These are phyloP conservation scores for Xylaria flabelliformis DNA, from an alignment of 495 filamentous ascomycete species.

Conservation along the genomic window DNA sequence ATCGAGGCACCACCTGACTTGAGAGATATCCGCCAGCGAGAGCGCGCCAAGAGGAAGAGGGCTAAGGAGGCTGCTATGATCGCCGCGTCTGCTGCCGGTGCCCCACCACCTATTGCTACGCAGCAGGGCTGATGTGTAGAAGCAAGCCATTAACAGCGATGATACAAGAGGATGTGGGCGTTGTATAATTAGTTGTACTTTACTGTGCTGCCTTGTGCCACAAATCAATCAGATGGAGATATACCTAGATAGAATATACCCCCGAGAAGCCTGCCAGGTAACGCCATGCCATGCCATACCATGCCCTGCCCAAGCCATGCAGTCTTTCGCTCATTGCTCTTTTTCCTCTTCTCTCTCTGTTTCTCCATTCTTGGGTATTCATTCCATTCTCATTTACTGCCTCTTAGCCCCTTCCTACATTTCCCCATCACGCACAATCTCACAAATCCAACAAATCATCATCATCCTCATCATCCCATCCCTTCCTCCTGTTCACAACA, in stretches of 20 bases:
- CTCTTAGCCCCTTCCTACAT: not conserved
- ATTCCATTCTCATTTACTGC: not conserved
- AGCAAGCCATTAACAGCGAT: too few relatives aligned
- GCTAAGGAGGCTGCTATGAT: conserved; percentile 56
- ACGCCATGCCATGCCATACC: conserved; percentile 40
- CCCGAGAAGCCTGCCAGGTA: conserved; percentile 15
- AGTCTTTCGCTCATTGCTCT: not conserved
- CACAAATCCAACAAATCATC: conserved; percentile 76
- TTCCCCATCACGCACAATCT: not conserved
- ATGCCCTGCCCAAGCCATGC: conserved; percentile 27
- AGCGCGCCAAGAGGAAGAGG: conserved; percentile 70
- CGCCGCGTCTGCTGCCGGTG: conserved; percentile 13
- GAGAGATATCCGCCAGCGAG: conserved; percentile 74
- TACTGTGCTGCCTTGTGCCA: conserved; percentile 13
- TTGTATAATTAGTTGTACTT: conserved; percentile 21
- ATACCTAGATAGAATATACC: conserved; percentile 16
- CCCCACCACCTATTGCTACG: not conserved
- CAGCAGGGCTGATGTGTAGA: conserved; percentile 12
- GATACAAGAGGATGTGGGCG: not conserved
- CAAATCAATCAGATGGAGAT: conserved; percentile 15
- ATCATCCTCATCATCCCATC: conserved; percentile 87
- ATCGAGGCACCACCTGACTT: conserved; percentile 92
- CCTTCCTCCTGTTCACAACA: conserved; percentile 81
- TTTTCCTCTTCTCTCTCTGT: not conserved
- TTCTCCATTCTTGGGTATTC: not conserved